Percentiles rank a stretch among this genome's conserved stretches.
These are phyloP conservation scores for Lactifluus piperatus DNA, from an alignment of 768 basidiomycete genomes.

Conservation along the genomic window DNA sequence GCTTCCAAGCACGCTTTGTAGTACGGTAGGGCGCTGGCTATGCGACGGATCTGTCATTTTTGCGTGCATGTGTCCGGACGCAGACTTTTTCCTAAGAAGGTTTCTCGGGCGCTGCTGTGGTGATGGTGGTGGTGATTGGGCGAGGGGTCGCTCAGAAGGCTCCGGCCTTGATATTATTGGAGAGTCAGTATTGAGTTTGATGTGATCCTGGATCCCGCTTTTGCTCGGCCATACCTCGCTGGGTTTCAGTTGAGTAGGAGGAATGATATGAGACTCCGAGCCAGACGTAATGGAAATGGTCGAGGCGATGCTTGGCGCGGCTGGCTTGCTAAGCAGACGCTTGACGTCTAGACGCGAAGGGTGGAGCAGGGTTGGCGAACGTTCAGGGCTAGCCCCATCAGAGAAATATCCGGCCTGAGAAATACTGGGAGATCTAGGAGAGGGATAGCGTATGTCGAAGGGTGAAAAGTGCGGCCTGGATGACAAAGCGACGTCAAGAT, in stretches of 20 bases:
- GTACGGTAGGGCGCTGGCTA: background rate
- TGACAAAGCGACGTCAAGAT: background rate
- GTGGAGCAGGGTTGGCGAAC: constrained; percentile 11
- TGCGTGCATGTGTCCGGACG: background rate
- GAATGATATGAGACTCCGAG: constrained; percentile 6
- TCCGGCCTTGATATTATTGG: background rate
- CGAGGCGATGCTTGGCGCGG: constrained; percentile 15
- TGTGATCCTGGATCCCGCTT: background rate
- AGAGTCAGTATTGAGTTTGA: background rate
- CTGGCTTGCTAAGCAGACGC: constrained; percentile 20
- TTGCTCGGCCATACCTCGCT: constrained; percentile 10
- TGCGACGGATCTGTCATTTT: background rate
- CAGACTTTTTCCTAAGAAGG: constrained; percentile 7
- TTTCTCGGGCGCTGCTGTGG: constrained; percentile 1
- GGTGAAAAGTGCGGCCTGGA: background rate
- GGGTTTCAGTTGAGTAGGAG: background rate
- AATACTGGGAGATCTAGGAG: constrained; percentile 13
- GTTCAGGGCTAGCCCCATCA: constrained; percentile 10
- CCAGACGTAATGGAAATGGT: constrained; percentile 19
- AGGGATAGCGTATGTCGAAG: background rate
- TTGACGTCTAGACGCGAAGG: constrained; percentile 18
- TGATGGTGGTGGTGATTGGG: background rate
- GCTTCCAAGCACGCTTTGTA: constrained; percentile 10
- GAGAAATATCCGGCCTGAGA: constrained; percentile 10
- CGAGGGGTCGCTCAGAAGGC: background rate